A percentile compares a stretch with the other conserved stretches of the same genome.
Conservation (phyloP, 2,329 filamentous ascomycete genomes). For the Penicillium sp. region DNA sequence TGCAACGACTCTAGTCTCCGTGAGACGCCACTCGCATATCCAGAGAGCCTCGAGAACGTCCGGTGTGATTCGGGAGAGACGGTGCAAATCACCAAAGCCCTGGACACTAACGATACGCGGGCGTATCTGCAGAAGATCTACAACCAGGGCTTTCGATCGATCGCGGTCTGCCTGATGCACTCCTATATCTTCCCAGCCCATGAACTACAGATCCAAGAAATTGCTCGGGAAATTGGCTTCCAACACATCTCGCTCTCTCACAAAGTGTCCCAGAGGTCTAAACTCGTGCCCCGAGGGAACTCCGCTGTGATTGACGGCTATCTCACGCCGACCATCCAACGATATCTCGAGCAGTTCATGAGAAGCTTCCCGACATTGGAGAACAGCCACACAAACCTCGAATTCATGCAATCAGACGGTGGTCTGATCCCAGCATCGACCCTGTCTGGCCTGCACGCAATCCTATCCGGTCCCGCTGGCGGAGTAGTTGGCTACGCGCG, state of each 20-base stretch:
- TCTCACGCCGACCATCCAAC: constrained; percentile 72
- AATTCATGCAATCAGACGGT: constrained; percentile 95
- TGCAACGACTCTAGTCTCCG: constrained; percentile 64
- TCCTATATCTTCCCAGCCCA: constrained; percentile 87
- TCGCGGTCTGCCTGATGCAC: constrained; percentile 85
- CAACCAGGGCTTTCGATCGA: constrained; percentile 68
- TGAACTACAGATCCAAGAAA: constrained; percentile 69
- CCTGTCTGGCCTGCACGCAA: constrained; percentile 83
- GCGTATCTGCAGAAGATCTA: constrained; percentile 64
- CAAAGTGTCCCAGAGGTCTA: constrained; percentile 81
- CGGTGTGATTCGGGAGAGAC: too few relatives aligned
- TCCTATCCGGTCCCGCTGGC: constrained; percentile 84
- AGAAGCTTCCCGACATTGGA: too few relatives aligned
- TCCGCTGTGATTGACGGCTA: constrained; percentile 78
- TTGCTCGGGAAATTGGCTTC: constrained; percentile 78
- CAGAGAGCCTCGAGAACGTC: too few relatives aligned
- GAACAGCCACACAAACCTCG: too few relatives aligned
- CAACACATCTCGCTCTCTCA: constrained; percentile 74
- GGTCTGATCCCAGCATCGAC: constrained; percentile 56
- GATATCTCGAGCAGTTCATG: constrained; percentile 70
- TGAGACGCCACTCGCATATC: too few relatives aligned
- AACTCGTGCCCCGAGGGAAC: constrained; percentile 72
- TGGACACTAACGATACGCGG: constrained; percentile 54
- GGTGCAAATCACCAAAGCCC: too few relatives aligned
- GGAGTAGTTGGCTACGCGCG: constrained; percentile 94